Conservation (phyloP, 2,329 filamentous ascomycete species). For the Sclerotinia trifoliorum region DNA sequence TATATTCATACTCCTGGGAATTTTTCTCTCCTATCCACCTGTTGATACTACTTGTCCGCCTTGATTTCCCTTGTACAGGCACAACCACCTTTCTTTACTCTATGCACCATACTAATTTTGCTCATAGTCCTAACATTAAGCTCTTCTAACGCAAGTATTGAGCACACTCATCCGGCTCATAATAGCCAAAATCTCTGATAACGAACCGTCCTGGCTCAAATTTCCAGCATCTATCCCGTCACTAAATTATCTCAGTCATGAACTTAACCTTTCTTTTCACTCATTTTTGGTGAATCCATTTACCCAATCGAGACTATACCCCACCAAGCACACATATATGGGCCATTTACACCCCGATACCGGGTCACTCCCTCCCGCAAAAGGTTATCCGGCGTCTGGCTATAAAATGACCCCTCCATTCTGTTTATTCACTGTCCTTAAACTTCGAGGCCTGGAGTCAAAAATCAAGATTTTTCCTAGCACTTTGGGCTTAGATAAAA, state of each 20-base stretch:
- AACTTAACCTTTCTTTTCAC: too few relatives aligned
- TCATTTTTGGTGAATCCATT: not conserved
- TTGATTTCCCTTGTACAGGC: too few relatives aligned
- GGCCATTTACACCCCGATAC: too few relatives aligned
- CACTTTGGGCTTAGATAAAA: accelerated
- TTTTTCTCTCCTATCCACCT: not conserved
- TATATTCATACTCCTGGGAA: not conserved
- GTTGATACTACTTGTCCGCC: not conserved
- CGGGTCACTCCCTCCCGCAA: not conserved
- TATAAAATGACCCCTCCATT: not conserved
- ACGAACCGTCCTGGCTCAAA: not conserved
- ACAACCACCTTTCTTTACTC: too few relatives aligned
- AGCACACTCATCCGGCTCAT: not conserved
- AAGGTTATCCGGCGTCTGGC: accelerated
- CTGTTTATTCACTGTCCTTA: not conserved
- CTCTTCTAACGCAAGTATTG: not conserved
- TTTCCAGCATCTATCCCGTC: accelerated
- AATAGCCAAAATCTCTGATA: too few relatives aligned
- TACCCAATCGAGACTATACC: not conserved
- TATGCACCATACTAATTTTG: too few relatives aligned
- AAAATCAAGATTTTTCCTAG: too few relatives aligned
- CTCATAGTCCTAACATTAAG: too few relatives aligned
- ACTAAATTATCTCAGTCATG: not conserved
- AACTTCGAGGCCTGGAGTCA: too few relatives aligned
- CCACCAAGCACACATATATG: not conserved